Base-by-base conservation (phyloP, 129 eudicot genomes). In the Tagetes patula region DNA sequence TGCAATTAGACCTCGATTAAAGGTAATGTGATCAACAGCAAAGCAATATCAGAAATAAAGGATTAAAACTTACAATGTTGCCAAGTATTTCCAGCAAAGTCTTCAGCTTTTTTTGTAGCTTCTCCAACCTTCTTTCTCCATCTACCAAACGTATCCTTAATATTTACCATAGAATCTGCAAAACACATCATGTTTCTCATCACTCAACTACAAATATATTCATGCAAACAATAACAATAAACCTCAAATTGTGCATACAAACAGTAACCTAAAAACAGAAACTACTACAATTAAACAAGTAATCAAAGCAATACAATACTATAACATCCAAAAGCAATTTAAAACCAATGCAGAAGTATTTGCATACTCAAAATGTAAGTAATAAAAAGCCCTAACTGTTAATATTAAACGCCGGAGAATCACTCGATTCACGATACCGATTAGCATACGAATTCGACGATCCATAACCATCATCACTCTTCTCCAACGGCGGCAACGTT, bases 11-110 rank as follows among this genome's bases (percentile, higher is more conserved):
- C 46, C 34, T 50, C 33, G n/a, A 13, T 36, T 8, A 69, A 6
- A 70, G 46, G 47, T 14, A 11, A 39, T 2, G 3, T 55, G 47
- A 39, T 38, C 65, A 77, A 64, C 65, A 20, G 38, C 65, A 30
- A 43, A 58, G 7, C 31, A 56, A 37, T 8, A 1, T 47, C 56
- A 47, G 3, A 7, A 70, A 4, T 1, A 59, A 34, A 36, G 34
- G 30, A 59, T 1, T 11, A 33, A 39, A 45, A 31, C 96, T 83
- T 78, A 93, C 98, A 80, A 75, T 89, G 96, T 82, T 89, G 98
- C 98, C 98, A 93, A 56, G 96, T 93, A 77, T 89, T 93, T 27
- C 98, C 98, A 1, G 96, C 98, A 32, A 89, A 77, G 78, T 85
- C 96, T 81, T 93, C 98, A 2, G 98, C 96, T 83, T 86, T 89